A percentile compares a stretch with the other conserved stretches of the same genome.
Evolutionary conservation across 176 grass and related monocot genomes (phyloP).

Genomic region (Oryza glaberrima): DNA sequence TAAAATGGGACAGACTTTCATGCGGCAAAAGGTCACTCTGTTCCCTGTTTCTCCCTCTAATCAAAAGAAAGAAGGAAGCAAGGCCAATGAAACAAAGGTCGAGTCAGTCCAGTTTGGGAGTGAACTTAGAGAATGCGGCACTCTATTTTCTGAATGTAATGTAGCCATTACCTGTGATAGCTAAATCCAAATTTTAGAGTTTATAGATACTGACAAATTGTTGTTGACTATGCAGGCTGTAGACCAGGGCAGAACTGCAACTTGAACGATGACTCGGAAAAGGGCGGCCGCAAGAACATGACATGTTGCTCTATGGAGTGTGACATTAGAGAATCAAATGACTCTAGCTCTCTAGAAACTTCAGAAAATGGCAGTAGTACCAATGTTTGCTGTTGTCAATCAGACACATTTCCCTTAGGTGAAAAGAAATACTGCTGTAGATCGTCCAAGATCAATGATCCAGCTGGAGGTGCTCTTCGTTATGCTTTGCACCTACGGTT

Average conservation of each 20-base stretch:
- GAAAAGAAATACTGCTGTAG: constrained; percentile 49
- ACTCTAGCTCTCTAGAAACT: constrained; percentile 13
- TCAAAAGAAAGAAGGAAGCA: constrained; percentile 61
- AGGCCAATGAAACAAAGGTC: constrained; percentile 49
- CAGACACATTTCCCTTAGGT: constrained; percentile 27
- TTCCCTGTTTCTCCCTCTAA: constrained; percentile 59
- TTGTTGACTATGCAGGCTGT: constrained; percentile 55
- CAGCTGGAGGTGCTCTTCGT: constrained; percentile 66
- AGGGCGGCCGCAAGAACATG: constrained; percentile 3
- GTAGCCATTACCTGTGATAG: constrained; percentile 42
- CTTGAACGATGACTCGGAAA: constrained; percentile 26
- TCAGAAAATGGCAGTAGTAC: constrained; percentile 32
- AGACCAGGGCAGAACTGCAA: constrained; percentile 31
- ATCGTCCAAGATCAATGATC: constrained; percentile 69
- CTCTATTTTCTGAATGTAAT: constrained; percentile 79
- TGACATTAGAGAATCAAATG: constrained; percentile 34
- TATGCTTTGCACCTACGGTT: constrained; percentile 97
- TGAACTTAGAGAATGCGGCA: constrained; percentile 61
- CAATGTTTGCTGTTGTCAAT: constrained; percentile 47
- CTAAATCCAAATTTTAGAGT: constrained; percentile 31
- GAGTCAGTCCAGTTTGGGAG: constrained; percentile 58
- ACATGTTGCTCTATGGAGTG: constrained; percentile 43
- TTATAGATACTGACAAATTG: constrained; percentile 29
- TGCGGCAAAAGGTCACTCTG: constrained; percentile 91
- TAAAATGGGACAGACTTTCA: constrained; percentile 88